A percentile compares a stretch with the other conserved stretches of the same genome.
Conservation (phyloP, 331 rosid species). For the Quercus phellos region DNA sequence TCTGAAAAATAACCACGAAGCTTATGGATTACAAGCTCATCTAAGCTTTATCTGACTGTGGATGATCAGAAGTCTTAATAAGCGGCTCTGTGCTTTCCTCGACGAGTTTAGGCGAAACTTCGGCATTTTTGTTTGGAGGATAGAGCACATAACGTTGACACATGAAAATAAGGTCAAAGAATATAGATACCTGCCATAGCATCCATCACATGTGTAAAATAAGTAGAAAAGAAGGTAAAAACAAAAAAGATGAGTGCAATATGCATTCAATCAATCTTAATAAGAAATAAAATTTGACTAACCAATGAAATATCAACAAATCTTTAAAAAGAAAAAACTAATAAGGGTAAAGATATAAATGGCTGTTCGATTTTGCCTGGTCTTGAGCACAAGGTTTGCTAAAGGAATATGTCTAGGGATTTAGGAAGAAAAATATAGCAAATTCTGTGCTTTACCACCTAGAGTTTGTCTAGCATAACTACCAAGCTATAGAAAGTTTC, state of each 20-base stretch:
- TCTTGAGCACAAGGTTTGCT: too few species aligned
- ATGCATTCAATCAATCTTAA: too few species aligned
- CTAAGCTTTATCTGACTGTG: slow-evolving; percentile 24
- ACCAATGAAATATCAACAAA: too few species aligned
- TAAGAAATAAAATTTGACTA: too few species aligned
- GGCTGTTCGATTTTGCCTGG: too few species aligned
- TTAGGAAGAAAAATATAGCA: too few species aligned
- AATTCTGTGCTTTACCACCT: too few species aligned
- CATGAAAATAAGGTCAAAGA: slow-evolving; percentile 66
- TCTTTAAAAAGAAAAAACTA: too few species aligned
- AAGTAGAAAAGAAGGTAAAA: neutral
- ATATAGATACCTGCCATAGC: neutral
- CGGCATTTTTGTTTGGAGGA: slow-evolving; percentile 30
- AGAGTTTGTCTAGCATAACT: too few species aligned
- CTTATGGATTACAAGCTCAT: slow-evolving; percentile 14
- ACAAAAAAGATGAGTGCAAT: neutral
- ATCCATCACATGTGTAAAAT: neutral
- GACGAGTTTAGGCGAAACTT: slow-evolving; percentile 20
- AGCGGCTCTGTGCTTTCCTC: slow-evolving; percentile 46
- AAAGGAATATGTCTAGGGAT: too few species aligned
- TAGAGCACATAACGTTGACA: slow-evolving; percentile 72
- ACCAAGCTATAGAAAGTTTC: too few species aligned
- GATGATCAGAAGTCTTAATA: slow-evolving; percentile 35
- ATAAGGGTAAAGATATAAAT: too few species aligned
- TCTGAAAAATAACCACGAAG: neutral